Conservation (phyloP, 2,329 filamentous ascomycete genomes). For the Pseudogymnoascus sp. region DNA sequence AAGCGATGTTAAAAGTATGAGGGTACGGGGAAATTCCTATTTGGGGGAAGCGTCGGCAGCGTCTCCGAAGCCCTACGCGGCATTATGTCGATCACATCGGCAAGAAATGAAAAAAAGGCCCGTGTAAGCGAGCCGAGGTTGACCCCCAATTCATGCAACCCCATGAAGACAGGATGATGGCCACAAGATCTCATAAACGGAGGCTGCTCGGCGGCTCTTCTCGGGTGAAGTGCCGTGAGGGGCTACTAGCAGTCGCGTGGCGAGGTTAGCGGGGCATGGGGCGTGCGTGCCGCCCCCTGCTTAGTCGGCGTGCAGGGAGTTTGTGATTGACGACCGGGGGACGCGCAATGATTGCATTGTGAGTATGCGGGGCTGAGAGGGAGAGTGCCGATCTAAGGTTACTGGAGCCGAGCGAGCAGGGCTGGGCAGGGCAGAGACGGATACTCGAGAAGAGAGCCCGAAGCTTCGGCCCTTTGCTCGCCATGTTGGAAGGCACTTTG, state of each 20-base stretch:
- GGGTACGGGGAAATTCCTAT: background rate
- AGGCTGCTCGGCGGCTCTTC: background rate
- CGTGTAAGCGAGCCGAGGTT: background rate
- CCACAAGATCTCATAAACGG: background rate
- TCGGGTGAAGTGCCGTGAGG: background rate
- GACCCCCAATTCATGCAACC: background rate
- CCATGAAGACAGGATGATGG: background rate
- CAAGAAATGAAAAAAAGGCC: background rate
- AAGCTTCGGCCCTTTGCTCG: background rate
- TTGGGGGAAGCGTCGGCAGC: background rate
- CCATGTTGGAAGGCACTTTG: background rate
- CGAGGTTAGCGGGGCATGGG: background rate
- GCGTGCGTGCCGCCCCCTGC: constrained; percentile 1
- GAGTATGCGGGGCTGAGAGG: background rate
- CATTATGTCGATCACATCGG: background rate
- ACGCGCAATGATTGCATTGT: background rate
- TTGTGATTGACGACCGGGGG: background rate
- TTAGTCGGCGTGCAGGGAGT: background rate
- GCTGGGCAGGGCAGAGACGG: background rate
- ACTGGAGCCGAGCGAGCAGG: background rate
- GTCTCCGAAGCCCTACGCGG: background rate
- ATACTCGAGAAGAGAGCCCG: background rate
- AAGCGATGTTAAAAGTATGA: background rate
- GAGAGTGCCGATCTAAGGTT: background rate
- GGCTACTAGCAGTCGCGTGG: background rate